These are phyloP conservation scores for Alternaria solani DNA, from an alignment of 2,329 filamentous ascomycete species.

Conservation along the genomic window DNA sequence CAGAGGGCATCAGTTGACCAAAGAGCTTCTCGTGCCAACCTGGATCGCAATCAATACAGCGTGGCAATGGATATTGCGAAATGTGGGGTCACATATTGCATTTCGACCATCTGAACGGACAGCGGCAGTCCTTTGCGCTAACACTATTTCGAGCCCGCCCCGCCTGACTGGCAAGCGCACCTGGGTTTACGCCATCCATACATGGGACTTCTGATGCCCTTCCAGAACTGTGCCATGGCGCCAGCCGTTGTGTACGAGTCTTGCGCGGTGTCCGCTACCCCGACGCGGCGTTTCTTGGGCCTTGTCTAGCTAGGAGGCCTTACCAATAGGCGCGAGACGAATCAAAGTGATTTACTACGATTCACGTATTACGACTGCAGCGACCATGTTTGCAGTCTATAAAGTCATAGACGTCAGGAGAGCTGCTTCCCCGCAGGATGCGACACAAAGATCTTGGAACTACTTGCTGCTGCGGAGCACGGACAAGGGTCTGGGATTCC, in stretches of 20 bases:
- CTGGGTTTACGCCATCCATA: neutral
- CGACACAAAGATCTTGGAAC: constrained; percentile 25
- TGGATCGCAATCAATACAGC: constrained; percentile 25
- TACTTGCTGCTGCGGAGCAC: constrained; percentile 20
- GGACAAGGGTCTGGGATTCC: constrained; percentile 21
- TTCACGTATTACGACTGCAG: neutral
- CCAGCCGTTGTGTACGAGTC: constrained; percentile 13
- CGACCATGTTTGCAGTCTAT: neutral
- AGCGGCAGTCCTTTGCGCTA: neutral
- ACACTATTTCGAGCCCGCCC: constrained; percentile 7
- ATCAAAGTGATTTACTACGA: neutral
- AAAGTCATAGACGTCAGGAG: neutral
- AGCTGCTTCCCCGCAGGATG: constrained; percentile 41
- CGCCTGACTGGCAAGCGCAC: constrained; percentile 6
- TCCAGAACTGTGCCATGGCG: constrained; percentile 20
- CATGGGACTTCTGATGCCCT: neutral
- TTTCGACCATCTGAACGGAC: constrained; percentile 12
- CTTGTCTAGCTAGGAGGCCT: neutral
- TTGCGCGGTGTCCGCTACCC: constrained; percentile 1
- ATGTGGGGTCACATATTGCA: constrained; percentile 33
- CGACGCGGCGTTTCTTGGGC: constrained; percentile 2
- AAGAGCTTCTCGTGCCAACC: constrained; percentile 13
- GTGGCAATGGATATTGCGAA: constrained; percentile 29
- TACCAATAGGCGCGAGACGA: neutral
- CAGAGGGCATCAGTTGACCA: constrained; percentile 26